Base-by-base conservation (phyloP, 2,329 filamentous ascomycete genomes). In the Chalara sp. region DNA sequence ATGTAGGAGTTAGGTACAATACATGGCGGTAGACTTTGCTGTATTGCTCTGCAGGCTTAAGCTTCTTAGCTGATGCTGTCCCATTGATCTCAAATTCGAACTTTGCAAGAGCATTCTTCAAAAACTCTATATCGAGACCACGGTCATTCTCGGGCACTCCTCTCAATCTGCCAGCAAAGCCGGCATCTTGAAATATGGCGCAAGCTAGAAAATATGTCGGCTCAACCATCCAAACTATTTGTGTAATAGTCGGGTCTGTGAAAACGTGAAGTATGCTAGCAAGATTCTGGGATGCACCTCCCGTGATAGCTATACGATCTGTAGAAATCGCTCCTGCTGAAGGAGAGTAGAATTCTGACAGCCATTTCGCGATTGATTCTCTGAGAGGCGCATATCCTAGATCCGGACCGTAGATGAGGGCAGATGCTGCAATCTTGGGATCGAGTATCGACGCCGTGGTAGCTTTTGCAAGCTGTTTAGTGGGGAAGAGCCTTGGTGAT, bases 21-120 rank as follows among this genome's bases (percentile, higher is more conserved):
- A 33, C 87, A 88, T 60, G 89, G 89, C 0, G 95, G 89, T 61
- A 80, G 90, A 2, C 95, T 96, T 66, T 84, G 95, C 48, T 90
- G 82, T 2, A 84, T 96, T 46, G 89, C 95, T 63, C 70, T 1
- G 66, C 58, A 1, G 73, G 72, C 64, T 84, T 85, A 56, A 75
- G 8, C 8, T n/a, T n/a, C n/a, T n/a, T n/a, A 37, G 35, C 4
- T 10, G 8, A 8, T 8, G 8, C n/a, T n/a, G 8, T 8, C 35
- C 4, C 8, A 8, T 37, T 37, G 35, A 8, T 37, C 4, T 37
- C 35, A 4, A 2, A 10, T n/a, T 37, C 35, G n/a, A 37, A 37
- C 35, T 37, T 8, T n/a, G 8, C 35, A 8, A 37, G 35, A 37
- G 35, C 35, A 37, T 8, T n/a, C 35, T n/a, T 37, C n/a, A 37